These are phyloP conservation scores for Aspergillus udagawae DNA, from an alignment of 2,329 filamentous ascomycete species.

Conservation along the genomic window DNA sequence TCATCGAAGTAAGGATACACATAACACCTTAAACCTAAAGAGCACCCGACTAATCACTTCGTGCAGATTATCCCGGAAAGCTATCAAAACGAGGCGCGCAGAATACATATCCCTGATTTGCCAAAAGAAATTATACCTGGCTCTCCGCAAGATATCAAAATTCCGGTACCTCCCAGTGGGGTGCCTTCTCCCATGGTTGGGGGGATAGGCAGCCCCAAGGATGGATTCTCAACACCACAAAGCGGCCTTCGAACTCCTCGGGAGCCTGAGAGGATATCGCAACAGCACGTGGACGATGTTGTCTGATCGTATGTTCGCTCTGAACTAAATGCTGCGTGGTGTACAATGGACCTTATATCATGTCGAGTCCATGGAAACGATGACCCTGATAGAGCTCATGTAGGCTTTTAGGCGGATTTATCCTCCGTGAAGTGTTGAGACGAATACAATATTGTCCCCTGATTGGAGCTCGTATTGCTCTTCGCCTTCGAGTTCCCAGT, in stretches of 20 bases:
- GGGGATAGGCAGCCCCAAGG: constrained; percentile 38
- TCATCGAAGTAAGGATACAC: constrained; percentile 67
- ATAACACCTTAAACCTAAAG: not conserved
- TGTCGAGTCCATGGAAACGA: constrained; percentile 1
- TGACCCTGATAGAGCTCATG: not conserved
- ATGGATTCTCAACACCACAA: constrained; percentile 42
- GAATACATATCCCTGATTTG: constrained; percentile 75
- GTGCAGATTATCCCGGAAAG: constrained; percentile 85
- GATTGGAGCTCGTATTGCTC: constrained; percentile 79
- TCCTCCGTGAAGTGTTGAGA: constrained; percentile 92
- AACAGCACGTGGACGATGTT: constrained; percentile 44
- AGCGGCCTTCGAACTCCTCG: constrained; percentile 40
- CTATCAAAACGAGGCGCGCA: constrained; percentile 93
- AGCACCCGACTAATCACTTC: constrained; percentile 12
- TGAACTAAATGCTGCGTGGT: constrained; percentile 1
- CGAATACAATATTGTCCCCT: constrained; percentile 87
- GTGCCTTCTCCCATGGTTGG: constrained; percentile 42
- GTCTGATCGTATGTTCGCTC: constrained; percentile 24
- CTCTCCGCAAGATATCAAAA: constrained; percentile 76
- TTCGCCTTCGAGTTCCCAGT: constrained; percentile 97
- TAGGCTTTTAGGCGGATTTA: constrained; percentile 38
- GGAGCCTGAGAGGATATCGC: constrained; percentile 42
- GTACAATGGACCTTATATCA: not conserved
- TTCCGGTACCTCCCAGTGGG: constrained; percentile 64
- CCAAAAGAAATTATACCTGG: constrained; percentile 65